Evolutionary conservation across 176 grass and related monocot species (phyloP).

Genomic region (Poa pratensis): DNA sequence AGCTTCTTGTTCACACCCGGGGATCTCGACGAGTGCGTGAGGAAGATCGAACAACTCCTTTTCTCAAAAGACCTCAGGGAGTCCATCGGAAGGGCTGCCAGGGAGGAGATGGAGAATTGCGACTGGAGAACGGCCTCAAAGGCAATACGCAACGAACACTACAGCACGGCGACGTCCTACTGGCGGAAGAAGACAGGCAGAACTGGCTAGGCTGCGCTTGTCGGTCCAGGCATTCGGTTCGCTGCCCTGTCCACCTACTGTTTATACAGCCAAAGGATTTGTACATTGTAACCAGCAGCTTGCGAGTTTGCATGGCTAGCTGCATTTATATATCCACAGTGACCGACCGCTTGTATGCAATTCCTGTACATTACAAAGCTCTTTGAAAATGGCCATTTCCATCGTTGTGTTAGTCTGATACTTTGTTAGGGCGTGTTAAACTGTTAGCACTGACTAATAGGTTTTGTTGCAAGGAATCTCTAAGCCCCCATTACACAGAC

Average conservation of each 20-base stretch:
- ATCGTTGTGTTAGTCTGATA: background rate
- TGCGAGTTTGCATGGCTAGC: constrained; percentile 41
- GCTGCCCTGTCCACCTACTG: constrained; percentile 34
- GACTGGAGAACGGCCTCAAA: constrained; percentile 85
- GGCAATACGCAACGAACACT: constrained; percentile 85
- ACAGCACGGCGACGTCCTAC: constrained; percentile 65
- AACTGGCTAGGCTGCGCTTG: constrained; percentile 39
- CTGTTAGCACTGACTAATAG: constrained; percentile 6
- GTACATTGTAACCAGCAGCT: constrained; percentile 56
- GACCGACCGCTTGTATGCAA: constrained; percentile 48
- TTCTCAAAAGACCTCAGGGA: constrained; percentile 60
- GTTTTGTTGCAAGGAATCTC: constrained; percentile 9
- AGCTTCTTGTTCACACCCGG: constrained; percentile 84
- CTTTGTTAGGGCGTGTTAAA: background rate
- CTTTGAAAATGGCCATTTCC: constrained; percentile 29
- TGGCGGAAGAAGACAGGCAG: constrained; percentile 72
- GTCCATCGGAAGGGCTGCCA: constrained; percentile 68
- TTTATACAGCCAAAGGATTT: constrained; percentile 46
- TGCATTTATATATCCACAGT: constrained; percentile 19
- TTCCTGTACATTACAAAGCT: constrained; percentile 52
- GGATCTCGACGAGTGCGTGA: constrained; percentile 78
- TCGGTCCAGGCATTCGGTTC: background rate
- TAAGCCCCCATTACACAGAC: background rate
- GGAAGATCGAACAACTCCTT: constrained; percentile 74
- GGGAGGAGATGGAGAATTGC: constrained; percentile 87